Conservation (phyloP, 129 eudicot genomes). For the Flaveria sonorensis region DNA sequence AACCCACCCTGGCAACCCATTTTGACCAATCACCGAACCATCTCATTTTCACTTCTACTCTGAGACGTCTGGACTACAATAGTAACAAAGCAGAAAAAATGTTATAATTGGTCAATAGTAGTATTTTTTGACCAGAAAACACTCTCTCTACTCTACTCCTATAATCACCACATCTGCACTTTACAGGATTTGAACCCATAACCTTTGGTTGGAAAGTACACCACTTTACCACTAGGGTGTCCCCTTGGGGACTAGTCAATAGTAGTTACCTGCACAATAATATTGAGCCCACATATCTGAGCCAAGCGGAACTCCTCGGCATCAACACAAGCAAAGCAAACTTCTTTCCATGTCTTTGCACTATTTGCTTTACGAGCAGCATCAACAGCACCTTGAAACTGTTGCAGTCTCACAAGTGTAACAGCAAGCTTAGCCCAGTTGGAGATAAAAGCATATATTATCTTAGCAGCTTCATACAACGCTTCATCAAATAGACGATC, state of each 20-base stretch:
- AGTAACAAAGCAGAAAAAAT: not conserved
- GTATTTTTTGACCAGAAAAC: too few relatives aligned
- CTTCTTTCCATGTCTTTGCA: conserved; percentile 99
- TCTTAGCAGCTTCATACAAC: conserved; percentile 95
- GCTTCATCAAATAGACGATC: conserved; percentile 96
- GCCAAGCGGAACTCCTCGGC: conserved; percentile 99
- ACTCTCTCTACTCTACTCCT: too few relatives aligned
- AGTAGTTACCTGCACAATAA: conserved; percentile 71
- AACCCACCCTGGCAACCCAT: not conserved
- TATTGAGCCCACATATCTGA: conserved; percentile 96
- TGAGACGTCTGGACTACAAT: not conserved
- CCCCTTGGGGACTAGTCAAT: not conserved
- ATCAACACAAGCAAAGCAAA: conserved; percentile 98
- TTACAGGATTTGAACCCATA: too few relatives aligned
- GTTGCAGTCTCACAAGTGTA: conserved; percentile 86
- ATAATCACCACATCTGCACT: too few relatives aligned
- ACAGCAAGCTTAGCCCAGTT: conserved; percentile 96
- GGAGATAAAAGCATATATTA: conserved; percentile 89
- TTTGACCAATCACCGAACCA: not conserved
- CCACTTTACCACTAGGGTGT: too few relatives aligned
- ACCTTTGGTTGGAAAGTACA: too few relatives aligned
- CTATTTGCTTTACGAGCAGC: conserved; percentile 99
- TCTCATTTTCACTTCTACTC: not conserved
- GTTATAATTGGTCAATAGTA: not conserved
- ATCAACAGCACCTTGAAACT: conserved; percentile 98